Base-by-base conservation (phyloP, 495 filamentous ascomycete genomes). In the Annulohypoxylon stygium region DNA sequence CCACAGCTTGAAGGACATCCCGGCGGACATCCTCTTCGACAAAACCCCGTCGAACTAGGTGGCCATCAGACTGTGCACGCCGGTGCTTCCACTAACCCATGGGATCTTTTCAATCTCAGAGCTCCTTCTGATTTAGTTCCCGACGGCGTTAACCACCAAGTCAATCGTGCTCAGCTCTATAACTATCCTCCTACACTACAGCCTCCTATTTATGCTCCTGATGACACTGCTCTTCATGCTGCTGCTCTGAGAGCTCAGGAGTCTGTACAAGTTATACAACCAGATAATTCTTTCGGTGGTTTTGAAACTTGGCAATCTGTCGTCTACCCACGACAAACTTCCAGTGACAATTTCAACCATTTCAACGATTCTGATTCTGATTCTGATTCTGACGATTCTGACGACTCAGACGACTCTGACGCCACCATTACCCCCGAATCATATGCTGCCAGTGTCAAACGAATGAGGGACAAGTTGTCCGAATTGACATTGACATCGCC, bases 321-420 rank as follows among this genome's bases (percentile, higher is more conserved):
- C 30, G 30, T 30, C 30, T 30, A 30, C 5, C 30, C 30, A 3
- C 30, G 30, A 30, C 30, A 30, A 30, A 30, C 3, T 30, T 30
- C 30, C 5, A 30, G 30, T 30, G 30, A 30, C 30, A 30, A 30
- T 30, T 30, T 30, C 30, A 6, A 30, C 30, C 30, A 6, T 4
- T 30, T 30, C 30, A 12, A 39, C 37, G 25, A 66, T 23, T 67
- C 63, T 4, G 43, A 67, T n/a, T 30, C 47, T 20, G 30, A 30
- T n/a, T n/a, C 39, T 41, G 37, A 11, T 41, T 9, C 2, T 12
- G 7, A 55, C 50, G 63, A 58, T 43, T 63, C 30, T 2, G n/a
- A 67, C 53, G 51, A 51, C n/a, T 72, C 70, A 3, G 47, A 67
- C 9, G 41, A 68, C 20, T 68, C 65, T 1, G 60, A 68, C 64